phyloP scores from a whole-genome alignment of 306 rosid species.

The Fragaria iinumae region DNA sequence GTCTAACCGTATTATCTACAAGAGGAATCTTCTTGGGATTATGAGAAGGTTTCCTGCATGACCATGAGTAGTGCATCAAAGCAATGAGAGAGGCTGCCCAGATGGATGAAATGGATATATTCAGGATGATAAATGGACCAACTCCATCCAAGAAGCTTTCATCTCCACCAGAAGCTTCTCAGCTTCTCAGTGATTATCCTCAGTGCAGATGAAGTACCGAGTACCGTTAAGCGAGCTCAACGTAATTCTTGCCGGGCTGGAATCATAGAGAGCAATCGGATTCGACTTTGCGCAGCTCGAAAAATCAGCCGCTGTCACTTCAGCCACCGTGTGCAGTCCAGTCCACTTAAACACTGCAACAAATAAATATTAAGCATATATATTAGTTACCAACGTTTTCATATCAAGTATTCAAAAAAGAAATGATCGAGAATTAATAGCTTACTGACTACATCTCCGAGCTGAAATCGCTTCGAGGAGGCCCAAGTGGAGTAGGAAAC shows the following conservation, averaged over 20 bases:
- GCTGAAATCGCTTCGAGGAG: conserved; percentile 4
- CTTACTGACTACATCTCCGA: conserved; percentile 24
- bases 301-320: conserved; percentile 23
- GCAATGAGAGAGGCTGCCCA: conserved; percentile 33
- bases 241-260: conserved; percentile 24
- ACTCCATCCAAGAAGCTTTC: background rate
- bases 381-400: background rate
- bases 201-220: conserved; percentile 36
- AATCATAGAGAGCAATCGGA: background rate
- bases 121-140: conserved; percentile 44
- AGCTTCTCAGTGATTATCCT: conserved; percentile 25
- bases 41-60: conserved; percentile 43
- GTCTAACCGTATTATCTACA: conserved; percentile 9
- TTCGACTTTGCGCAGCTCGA: conserved; percentile 20
- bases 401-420: background rate
- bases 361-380: background rate
- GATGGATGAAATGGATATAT: conserved; percentile 24
- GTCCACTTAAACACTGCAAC: conserved; percentile 23
- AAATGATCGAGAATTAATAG: background rate
- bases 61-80: conserved; percentile 55
- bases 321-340: conserved; percentile 24
- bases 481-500: conserved; percentile 31
- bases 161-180: conserved; percentile 26
- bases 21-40: conserved; percentile 37
- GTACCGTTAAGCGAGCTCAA: conserved; percentile 23